Evolutionary conservation across 441 rosid species (phyloP).

Genomic region (Erodium moschatum): DNA sequence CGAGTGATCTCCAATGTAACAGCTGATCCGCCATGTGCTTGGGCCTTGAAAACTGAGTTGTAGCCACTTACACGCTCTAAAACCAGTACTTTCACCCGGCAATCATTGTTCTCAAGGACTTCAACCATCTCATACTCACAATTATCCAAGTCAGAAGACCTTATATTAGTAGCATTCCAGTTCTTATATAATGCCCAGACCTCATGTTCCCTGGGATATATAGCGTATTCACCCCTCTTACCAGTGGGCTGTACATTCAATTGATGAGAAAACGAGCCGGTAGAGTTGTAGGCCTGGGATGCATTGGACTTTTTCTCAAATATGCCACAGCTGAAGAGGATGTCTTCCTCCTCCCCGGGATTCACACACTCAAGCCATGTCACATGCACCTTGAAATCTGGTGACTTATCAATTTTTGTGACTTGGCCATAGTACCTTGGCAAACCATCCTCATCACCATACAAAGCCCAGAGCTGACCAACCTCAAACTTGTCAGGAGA

Average conservation of each 20-base stretch:
- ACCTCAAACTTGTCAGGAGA: slow-evolving; percentile 26
- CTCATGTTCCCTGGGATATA: slow-evolving; percentile 23
- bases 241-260: slow-evolving; percentile 15
- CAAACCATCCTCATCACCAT: slow-evolving; percentile 24
- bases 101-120: slow-evolving; percentile 27
- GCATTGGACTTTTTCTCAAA: slow-evolving; percentile 24
- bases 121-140: slow-evolving; percentile 31
- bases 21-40: slow-evolving; percentile 25
- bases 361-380: slow-evolving; percentile 14
- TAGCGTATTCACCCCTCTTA: slow-evolving; percentile 6
- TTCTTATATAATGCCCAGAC: slow-evolving; percentile 38
- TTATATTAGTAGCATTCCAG: slow-evolving; percentile 13
- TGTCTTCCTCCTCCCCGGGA: neutral
- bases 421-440: slow-evolving; percentile 34
- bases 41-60: slow-evolving; percentile 24
- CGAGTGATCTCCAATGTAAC: slow-evolving; percentile 21
- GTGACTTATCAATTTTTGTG: slow-evolving; percentile 20
- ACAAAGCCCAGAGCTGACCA: slow-evolving; percentile 35
- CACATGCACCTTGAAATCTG: slow-evolving; percentile 22
- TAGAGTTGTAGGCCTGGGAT: slow-evolving; percentile 13
- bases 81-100: slow-evolving; percentile 17
- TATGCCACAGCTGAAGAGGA: slow-evolving; percentile 30
- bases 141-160: slow-evolving; percentile 18
- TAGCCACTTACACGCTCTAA: slow-evolving; percentile 21
- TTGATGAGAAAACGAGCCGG: slow-evolving; percentile 26